Evolutionary conservation across 495 filamentous ascomycete species (phyloP).

Genomic region (Sordaria brevicollis): DNA sequence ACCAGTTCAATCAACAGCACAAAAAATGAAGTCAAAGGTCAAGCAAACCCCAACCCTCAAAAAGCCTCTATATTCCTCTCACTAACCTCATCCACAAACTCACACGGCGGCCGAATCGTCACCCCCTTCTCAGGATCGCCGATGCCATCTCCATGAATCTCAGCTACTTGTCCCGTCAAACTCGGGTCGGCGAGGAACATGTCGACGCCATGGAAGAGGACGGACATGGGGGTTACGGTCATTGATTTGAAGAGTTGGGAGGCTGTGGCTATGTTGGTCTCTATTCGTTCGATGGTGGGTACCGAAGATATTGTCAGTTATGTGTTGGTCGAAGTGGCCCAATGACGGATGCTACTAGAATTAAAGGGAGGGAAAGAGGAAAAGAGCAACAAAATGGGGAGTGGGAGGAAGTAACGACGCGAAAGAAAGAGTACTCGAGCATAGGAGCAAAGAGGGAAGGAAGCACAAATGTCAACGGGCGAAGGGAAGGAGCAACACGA

Average conservation of each 20-base stretch:
- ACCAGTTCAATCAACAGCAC: too few relatives aligned
- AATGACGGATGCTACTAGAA: too few relatives aligned
- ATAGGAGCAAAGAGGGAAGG: neutral
- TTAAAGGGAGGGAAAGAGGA: neutral
- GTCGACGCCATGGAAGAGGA: slow-evolving; percentile 33
- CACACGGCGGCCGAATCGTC: slow-evolving; percentile 36
- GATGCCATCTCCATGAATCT: slow-evolving; percentile 39
- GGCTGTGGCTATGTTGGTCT: slow-evolving; percentile 40
- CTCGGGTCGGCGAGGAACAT: slow-evolving; percentile 30
- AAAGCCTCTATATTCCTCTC: slow-evolving; percentile 40
- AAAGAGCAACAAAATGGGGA: too few relatives aligned
- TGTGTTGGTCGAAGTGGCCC: too few relatives aligned
- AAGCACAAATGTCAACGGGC: too few relatives aligned
- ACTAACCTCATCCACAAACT: slow-evolving; percentile 42
- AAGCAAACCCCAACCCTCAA: slow-evolving; percentile 35
- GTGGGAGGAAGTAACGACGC: too few relatives aligned
- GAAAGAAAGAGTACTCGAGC: too few relatives aligned
- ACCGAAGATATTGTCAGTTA: too few relatives aligned
- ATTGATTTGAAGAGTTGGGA: slow-evolving; percentile 36
- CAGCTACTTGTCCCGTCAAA: slow-evolving; percentile 37
- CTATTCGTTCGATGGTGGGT: slow-evolving; percentile 15
- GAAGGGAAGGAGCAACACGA: too few relatives aligned
- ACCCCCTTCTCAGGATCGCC: slow-evolving; percentile 21
- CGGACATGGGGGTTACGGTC: slow-evolving; percentile 44
- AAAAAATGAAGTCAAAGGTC: too few relatives aligned